Evolutionary conservation across 164 flowering plant species (phyloP), one percentile per base, ranked within the genome.

Genomic region (Annona squamosa): DNA sequence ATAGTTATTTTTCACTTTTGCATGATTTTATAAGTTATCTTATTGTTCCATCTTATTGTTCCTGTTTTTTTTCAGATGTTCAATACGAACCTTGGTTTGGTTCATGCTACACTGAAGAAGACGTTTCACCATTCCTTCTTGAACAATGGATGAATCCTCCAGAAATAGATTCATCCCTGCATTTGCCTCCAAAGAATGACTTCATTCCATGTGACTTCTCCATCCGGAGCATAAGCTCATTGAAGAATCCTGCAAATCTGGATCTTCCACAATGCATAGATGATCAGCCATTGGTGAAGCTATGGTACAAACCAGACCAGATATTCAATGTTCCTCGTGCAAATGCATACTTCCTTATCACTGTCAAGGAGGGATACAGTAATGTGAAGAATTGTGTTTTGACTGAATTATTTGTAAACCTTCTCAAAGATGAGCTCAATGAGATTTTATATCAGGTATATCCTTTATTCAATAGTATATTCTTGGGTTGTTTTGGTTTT

Each of bases 21-120:
- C 37, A 1, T 26, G 37, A 26, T 26, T 26, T 26, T 26, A 26
- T 26, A 16, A 52, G 59, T 52, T 52, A 52, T 52, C 13, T 66
- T 44, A 42, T 10, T 66, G 3, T 1, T 43, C 10, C 5, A 6
- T 13, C 13, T 37, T 66, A 37, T 66, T 43, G 43, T 10, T 42
- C 48, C 44, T 16, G 41, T 12, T 77, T 41, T 41, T 4, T 74
- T 84, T 63, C 89, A 93, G 99, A 79, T 82, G 69, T 81, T 74
- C 81, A 87, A 63, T 64, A 16, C 77, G 99, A 95, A 81, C 97
- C 99, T 63, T 95, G 99, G 99, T 95, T 95, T 83, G 97, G 91
- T 67, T 87, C 99, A 61, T 75, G 41, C 67, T 95, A 90, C 76
- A 75, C 70, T 3, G 94, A 84, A 82, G 99, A 93, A 79, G 91